phyloP scores from a whole-genome alignment of 2,329 filamentous ascomycete genomes.

The Aspergillus brasiliensis region DNA sequence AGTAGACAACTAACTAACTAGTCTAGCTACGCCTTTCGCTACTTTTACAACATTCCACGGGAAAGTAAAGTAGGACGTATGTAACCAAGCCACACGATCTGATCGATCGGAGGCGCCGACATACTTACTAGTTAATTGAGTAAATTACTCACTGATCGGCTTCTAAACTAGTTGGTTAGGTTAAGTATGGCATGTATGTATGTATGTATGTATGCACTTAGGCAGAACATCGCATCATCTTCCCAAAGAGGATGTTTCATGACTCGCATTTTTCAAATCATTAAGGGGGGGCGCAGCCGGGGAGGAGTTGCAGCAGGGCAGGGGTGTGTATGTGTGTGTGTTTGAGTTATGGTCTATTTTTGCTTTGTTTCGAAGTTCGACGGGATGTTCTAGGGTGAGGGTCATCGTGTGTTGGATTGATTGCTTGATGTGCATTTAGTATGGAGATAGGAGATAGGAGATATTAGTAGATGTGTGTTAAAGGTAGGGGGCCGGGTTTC shows the following conservation, averaged over 20 bases:
- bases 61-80: no score
- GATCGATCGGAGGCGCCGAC: background rate
- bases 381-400: background rate
- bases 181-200: no score
- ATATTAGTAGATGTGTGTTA: background rate
- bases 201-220: no score
- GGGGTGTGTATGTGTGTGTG: background rate
- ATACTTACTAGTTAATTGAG: no score
- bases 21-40: background rate
- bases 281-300: background rate
- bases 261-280: conserved; percentile 4
- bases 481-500: background rate
- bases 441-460: background rate
- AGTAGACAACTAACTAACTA: background rate
- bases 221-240: no score
- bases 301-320: background rate
- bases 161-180: no score
- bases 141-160: no score
- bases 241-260: background rate
- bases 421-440: background rate
- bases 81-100: background rate
- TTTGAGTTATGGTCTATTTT: background rate
- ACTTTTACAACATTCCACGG: no score
- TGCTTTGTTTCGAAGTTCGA: background rate
- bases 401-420: background rate